These are phyloP conservation scores for Lachancea lanzarotensis DNA, from an alignment of 805 yeast species.

Conservation along the genomic window DNA sequence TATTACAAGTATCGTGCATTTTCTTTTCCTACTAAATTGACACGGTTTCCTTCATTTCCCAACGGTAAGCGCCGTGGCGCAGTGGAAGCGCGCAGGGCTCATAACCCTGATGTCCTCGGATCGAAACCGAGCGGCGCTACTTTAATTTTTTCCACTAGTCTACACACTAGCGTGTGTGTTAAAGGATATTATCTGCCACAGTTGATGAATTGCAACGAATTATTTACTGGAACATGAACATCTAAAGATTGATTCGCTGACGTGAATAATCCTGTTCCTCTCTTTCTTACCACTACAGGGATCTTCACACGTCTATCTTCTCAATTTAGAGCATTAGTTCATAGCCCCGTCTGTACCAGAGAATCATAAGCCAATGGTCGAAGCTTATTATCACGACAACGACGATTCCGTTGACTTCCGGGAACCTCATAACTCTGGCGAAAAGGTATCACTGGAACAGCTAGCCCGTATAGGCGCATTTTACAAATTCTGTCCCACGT, in stretches of 20 bases:
- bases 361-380: too few relatives aligned
- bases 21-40: not conserved
- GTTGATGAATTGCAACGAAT: too few relatives aligned
- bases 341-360: too few relatives aligned
- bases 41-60: not conserved
- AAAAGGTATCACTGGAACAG: conserved; percentile 41
- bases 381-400: conserved; percentile 62
- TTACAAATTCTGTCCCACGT: conserved; percentile 45
- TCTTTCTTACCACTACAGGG: too few relatives aligned
- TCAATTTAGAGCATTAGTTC: too few relatives aligned
- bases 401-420: conserved; percentile 52
- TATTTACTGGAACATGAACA: too few relatives aligned
- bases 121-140: conserved; percentile 94
- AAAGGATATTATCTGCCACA: too few relatives aligned
- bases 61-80: conserved; percentile 81
- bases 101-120: conserved; percentile 97
- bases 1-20: too few relatives aligned
- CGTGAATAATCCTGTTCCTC: too few relatives aligned
- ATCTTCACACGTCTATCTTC: too few relatives aligned
- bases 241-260: too few relatives aligned
- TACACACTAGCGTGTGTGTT: too few relatives aligned
- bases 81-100: conserved; percentile 99
- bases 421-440: conserved; percentile 67
- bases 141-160: conserved; percentile 12
- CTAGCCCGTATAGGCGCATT: conserved; percentile 61